A percentile compares a stretch with the other conserved stretches of the same genome.
Conservation (phyloP, 2,329 filamentous ascomycete genomes). For the Boeremia exigua region DNA sequence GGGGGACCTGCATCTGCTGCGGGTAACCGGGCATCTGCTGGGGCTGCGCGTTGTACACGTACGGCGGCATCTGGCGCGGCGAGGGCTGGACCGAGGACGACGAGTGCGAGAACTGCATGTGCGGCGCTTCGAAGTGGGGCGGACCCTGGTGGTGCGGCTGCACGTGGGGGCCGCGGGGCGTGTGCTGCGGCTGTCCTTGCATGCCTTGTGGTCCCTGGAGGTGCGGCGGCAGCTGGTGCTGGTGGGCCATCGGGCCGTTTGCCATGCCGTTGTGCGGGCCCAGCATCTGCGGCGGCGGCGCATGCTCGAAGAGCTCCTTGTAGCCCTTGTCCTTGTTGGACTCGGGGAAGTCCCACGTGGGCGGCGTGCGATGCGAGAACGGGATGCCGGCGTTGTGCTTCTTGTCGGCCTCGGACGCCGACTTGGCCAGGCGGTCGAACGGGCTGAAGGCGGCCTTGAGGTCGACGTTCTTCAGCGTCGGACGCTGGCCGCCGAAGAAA, state of each 20-base stretch:
- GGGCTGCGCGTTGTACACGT: slow-evolving; percentile 71
- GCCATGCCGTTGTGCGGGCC: slow-evolving; percentile 66
- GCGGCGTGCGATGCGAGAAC: slow-evolving; percentile 81
- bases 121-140: slow-evolving; percentile 79
- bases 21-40: slow-evolving; percentile 56
- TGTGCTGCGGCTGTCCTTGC: slow-evolving; percentile 74
- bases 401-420: slow-evolving; percentile 56
- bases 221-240: slow-evolving; percentile 83
- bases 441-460: slow-evolving; percentile 65
- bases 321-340: slow-evolving; percentile 80
- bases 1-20: slow-evolving; percentile 68
- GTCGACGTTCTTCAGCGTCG: slow-evolving; percentile 59
- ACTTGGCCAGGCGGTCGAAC: slow-evolving; percentile 74
- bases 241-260: slow-evolving; percentile 76
- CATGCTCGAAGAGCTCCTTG: slow-evolving; percentile 77
- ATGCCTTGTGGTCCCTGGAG: slow-evolving; percentile 75
- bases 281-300: slow-evolving; percentile 63
- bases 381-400: slow-evolving; percentile 79
- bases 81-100: slow-evolving; percentile 82
- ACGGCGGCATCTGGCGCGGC: slow-evolving; percentile 74
- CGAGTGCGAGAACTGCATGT: slow-evolving; percentile 85
- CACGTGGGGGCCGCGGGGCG: slow-evolving; percentile 76
- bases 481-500: slow-evolving; percentile 74
- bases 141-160: slow-evolving; percentile 75
- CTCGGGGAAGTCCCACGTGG: slow-evolving; percentile 78